Conservation (phyloP, 371 early-diverging fungal genomes). For the Funneliformis caledonium region DNA sequence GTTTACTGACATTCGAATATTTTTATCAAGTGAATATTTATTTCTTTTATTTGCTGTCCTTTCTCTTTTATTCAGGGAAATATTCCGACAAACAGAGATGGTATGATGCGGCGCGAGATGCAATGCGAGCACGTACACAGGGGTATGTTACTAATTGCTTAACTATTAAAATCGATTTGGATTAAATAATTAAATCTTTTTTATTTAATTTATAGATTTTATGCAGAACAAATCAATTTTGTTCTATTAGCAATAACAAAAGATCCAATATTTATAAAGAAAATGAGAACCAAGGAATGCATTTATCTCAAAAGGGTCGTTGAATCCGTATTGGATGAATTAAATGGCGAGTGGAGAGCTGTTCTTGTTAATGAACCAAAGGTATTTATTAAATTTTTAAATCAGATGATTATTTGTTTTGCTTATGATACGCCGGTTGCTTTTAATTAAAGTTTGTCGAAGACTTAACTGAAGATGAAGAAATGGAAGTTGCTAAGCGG, state of each 20-base stretch:
- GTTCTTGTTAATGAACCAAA: background rate
- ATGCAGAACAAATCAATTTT: background rate
- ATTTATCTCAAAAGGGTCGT: conserved; percentile 7
- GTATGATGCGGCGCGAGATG: conserved; percentile 17
- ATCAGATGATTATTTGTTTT: background rate
- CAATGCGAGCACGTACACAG: background rate
- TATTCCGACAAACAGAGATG: background rate
- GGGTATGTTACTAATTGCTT: background rate
- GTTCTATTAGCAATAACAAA: conserved; percentile 28
- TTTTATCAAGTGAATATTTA: background rate
- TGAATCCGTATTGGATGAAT: conserved; percentile 8
- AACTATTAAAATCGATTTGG: background rate
- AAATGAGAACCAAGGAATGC: conserved; percentile 15
- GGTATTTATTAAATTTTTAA: background rate
- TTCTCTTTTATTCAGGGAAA: background rate
- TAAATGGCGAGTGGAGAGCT: conserved; percentile 11
- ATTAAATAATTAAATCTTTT: background rate
- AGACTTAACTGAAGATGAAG: background rate
- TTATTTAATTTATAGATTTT: conserved; percentile 17
- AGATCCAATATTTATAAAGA: background rate
- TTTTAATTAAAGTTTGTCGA: background rate
- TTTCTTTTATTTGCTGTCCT: background rate
- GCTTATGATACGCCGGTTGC: background rate
- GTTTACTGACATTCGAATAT: background rate
- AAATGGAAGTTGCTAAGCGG: background rate